phyloP scores from a whole-genome alignment of 352 stramenopile genomes.

The Globisporangium irregulare region DNA sequence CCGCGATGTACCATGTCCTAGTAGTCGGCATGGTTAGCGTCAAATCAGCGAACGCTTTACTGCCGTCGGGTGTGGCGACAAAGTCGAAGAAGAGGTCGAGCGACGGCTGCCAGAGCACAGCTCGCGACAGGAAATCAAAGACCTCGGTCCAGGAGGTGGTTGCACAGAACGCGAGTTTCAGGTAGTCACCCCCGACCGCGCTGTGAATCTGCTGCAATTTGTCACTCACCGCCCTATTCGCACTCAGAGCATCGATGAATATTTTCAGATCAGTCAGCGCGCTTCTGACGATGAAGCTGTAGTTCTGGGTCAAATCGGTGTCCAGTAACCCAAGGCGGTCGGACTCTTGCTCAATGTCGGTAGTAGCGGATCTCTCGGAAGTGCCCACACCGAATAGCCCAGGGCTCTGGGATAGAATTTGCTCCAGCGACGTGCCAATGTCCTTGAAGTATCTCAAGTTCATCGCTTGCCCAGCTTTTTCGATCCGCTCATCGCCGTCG shows the following conservation, averaged over 20 bases:
- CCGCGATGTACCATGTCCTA: constrained; percentile 32
- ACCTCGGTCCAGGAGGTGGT: constrained; percentile 22
- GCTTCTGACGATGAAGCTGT: neutral
- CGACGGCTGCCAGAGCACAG: constrained; percentile 21
- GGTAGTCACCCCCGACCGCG: neutral
- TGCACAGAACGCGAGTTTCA: neutral
- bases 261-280: constrained; percentile 6
- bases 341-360: neutral
- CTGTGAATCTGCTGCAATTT: constrained; percentile 16
- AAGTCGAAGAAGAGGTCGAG: constrained; percentile 22
- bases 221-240: neutral
- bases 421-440: constrained; percentile 19
- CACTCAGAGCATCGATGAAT: constrained; percentile 4
- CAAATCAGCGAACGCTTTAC: neutral
- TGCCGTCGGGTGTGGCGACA: constrained; percentile 7
- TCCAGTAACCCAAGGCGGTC: neutral
- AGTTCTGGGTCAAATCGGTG: neutral
- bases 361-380: neutral
- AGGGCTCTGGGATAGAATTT: constrained; percentile 3
- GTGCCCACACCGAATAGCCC: neutral
- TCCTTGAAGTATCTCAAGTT: constrained; percentile 21
- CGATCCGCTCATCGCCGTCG: constrained; percentile 9
- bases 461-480: neutral
- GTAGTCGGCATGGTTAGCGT: constrained; percentile 13
- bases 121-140: constrained; percentile 21